Percentiles rank a stretch among this genome's conserved stretches.
Evolutionary conservation across 441 rosid species (phyloP).

Genomic region (Eugenia klotzschiana): DNA sequence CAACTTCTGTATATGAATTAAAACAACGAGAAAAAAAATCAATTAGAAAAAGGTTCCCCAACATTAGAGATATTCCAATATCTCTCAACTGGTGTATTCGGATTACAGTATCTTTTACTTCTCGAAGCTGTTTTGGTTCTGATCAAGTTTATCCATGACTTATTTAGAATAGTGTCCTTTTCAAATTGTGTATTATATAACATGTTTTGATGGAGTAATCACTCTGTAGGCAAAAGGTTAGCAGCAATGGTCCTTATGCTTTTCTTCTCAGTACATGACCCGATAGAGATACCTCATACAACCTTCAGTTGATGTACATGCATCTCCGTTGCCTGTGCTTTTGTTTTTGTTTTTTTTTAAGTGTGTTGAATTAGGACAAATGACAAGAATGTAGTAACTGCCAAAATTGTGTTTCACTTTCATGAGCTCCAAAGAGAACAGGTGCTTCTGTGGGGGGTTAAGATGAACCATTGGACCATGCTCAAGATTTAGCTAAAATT

Average conservation of each 20-base stretch:
- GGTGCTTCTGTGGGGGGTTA: not conserved
- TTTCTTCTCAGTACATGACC: not conserved
- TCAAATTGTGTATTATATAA: not conserved
- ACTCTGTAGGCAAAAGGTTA: not conserved
- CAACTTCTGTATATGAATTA: not conserved
- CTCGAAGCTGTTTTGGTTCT: not conserved
- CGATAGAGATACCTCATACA: not conserved
- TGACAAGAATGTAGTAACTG: not conserved
- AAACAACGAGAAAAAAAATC: not conserved
- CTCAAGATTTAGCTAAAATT: not conserved
- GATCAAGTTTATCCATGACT: not conserved
- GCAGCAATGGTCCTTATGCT: not conserved
- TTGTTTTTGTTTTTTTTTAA: not conserved
- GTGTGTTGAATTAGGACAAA: not conserved
- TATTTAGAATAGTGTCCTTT: not conserved
- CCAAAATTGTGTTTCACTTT: not conserved
- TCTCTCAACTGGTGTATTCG: not conserved
- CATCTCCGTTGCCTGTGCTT: not conserved
- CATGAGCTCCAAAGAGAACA: not conserved
- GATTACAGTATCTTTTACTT: not conserved
- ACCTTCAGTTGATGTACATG: not conserved
- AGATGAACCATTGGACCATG: not conserved
- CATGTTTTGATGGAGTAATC: not conserved
- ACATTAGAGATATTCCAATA: not conserved
- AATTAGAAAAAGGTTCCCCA: not conserved